phyloP scores from a whole-genome alignment of 1,139 yeast genomes.

The Zygosaccharomyces sapae region DNA sequence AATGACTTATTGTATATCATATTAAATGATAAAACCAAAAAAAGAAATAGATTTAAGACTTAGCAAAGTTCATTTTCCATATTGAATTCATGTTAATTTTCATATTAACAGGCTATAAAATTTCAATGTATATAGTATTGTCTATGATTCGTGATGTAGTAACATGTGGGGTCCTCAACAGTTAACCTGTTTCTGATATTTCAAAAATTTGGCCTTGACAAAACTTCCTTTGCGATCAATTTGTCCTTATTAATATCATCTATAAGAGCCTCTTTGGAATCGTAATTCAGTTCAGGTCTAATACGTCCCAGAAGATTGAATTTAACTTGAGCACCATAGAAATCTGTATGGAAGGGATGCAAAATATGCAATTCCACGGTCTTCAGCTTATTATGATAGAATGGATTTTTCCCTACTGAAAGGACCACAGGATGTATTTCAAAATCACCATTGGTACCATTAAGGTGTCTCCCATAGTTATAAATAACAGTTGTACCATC shows the following conservation, averaged over 20 bases:
- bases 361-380: constrained; percentile 87
- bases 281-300: constrained; percentile 85
- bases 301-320: constrained; percentile 80
- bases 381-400: constrained; percentile 59
- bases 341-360: constrained; percentile 60
- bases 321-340: constrained; percentile 76
- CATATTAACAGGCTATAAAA: too few species aligned
- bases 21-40: too few species aligned
- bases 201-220: constrained; percentile 28
- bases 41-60: too few species aligned
- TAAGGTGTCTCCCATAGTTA: constrained; percentile 57
- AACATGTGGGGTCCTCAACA: too few species aligned
- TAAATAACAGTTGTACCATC: constrained; percentile 46
- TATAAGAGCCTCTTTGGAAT: constrained; percentile 80
- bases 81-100: too few species aligned
- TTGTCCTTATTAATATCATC: constrained; percentile 82
- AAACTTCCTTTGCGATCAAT: constrained; percentile 53
- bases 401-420: constrained; percentile 97
- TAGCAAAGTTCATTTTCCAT: too few species aligned
- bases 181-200: constrained; percentile 4
- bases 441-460: constrained; percentile 39
- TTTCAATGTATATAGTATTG: too few species aligned
- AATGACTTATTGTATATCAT: too few species aligned
- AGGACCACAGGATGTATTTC: constrained; percentile 76
- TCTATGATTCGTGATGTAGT: too few species aligned